phyloP scores from a whole-genome alignment of 2,329 filamentous ascomycete genomes.

The Ramularia collo-cygni region DNA sequence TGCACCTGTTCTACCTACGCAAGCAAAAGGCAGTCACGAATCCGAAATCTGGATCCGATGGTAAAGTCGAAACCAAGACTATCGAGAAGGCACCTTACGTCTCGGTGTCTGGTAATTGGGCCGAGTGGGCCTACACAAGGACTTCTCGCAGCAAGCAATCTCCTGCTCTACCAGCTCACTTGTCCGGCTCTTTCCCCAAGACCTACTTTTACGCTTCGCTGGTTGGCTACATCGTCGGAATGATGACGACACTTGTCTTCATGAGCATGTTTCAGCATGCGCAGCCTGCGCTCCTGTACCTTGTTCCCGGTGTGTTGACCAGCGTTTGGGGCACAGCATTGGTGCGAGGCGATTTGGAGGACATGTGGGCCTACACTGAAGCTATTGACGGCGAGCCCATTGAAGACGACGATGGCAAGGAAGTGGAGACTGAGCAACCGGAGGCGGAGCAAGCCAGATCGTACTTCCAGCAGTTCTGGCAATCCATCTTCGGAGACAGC shows the following conservation, averaged over 20 bases:
- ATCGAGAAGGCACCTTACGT: conserved; percentile 36
- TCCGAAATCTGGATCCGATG: conserved; percentile 34
- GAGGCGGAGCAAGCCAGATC: conserved; percentile 7
- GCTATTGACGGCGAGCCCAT: conserved; percentile 39
- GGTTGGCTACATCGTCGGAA: conserved; percentile 68
- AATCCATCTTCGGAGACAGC: conserved; percentile 8
- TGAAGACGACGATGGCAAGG: conserved; percentile 16
- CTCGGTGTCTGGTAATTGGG: conserved; percentile 64
- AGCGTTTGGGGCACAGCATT: conserved; percentile 69
- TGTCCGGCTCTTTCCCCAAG: conserved; percentile 59
- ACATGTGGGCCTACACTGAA: conserved; percentile 81
- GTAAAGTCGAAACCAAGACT: conserved; percentile 12
- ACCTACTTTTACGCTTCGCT: conserved; percentile 77
- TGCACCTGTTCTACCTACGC: conserved; percentile 72
- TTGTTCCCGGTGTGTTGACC: conserved; percentile 77
- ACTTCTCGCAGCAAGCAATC: background rate
- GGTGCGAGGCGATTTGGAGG: conserved; percentile 60
- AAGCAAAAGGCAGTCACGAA: conserved; percentile 47
- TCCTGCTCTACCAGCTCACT: conserved; percentile 10
- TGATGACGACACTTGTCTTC: conserved; percentile 68
- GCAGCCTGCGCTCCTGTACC: conserved; percentile 84
- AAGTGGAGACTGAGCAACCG: conserved; percentile 6
- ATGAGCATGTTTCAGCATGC: conserved; percentile 73
- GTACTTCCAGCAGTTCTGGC: conserved; percentile 8
- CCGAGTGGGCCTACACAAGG: conserved; percentile 70